Percentiles rank a stretch among this genome's conserved stretches.
Evolutionary conservation across 1,284 basidiomycete species (phyloP).

Genomic region (Microbotryomycetes sp.): DNA sequence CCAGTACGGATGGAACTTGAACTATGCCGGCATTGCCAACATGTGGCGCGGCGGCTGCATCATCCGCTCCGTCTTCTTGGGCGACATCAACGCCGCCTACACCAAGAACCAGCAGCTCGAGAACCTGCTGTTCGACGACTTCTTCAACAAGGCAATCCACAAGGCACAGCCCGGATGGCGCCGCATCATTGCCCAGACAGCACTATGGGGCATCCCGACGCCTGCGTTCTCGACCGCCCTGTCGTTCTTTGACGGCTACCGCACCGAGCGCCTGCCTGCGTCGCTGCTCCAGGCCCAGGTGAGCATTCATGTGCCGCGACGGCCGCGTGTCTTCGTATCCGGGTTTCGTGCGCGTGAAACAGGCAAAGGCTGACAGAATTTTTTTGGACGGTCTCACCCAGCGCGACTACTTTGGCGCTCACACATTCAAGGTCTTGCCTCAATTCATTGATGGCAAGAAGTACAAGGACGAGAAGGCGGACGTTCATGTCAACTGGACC

Average conservation of each 20-base stretch:
- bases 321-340: neutral
- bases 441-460: constrained; percentile 72
- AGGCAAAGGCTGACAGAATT: neutral
- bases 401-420: constrained; percentile 82
- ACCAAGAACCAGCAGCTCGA: constrained; percentile 78
- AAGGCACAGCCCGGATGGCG: constrained; percentile 97
- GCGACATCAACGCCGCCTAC: constrained; percentile 89
- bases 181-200: constrained; percentile 90
- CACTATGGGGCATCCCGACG: constrained; percentile 95
- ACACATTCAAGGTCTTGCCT: constrained; percentile 85
- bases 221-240: constrained; percentile 82
- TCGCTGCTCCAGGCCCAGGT: constrained; percentile 82
- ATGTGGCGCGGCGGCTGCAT: constrained; percentile 99
- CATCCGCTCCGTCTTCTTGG: constrained; percentile 82
- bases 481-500: constrained; percentile 60
- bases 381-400: constrained; percentile 44
- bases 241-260: constrained; percentile 98
- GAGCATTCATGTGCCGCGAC: constrained; percentile 46
- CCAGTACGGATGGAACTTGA: constrained; percentile 81
- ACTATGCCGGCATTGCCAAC: constrained; percentile 92
- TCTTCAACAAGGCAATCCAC: constrained; percentile 91
- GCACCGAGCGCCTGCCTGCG: constrained; percentile 77
- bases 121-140: constrained; percentile 91
- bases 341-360: neutral
- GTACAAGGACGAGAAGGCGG: constrained; percentile 65